A percentile compares a stretch with the other conserved stretches of the same genome.
These are phyloP conservation scores for Coffea humblotiana DNA, from an alignment of 305 asterid genomes.

Conservation along the genomic window DNA sequence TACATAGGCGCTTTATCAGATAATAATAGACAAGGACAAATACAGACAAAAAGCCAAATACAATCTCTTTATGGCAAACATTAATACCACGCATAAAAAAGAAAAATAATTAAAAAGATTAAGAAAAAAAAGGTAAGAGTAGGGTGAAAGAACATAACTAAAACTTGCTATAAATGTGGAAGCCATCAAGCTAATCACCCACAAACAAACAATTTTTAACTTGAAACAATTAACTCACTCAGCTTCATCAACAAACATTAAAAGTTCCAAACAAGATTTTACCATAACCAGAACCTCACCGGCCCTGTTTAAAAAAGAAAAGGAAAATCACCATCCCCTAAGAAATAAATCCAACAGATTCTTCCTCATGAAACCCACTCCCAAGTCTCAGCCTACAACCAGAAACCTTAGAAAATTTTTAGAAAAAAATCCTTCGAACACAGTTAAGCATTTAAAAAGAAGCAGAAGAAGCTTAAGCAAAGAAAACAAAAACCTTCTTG, in stretches of 20 bases:
- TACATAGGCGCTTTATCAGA: neutral
- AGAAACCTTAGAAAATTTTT: neutral
- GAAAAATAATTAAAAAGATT: neutral
- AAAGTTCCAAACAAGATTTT: neutral
- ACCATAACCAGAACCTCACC: conserved; percentile 3
- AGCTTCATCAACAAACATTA: neutral
- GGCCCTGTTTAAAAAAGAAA: neutral
- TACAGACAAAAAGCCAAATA: neutral
- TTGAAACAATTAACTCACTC: conserved; percentile 2
- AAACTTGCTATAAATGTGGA: conserved; percentile 12
- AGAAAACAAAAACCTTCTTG: neutral
- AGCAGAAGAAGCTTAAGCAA: neutral
- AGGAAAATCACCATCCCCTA: too few species aligned
- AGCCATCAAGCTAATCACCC: neutral
- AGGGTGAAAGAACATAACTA: neutral
- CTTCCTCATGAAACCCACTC: neutral
- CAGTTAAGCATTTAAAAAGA: neutral
- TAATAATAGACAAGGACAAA: neutral
- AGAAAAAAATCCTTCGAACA: neutral
- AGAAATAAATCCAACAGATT: neutral
- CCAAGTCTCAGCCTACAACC: conserved; percentile 1
- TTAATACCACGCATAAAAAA: neutral
- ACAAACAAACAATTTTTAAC: neutral
- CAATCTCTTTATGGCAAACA: conserved; percentile 3
- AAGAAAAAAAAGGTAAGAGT: neutral